phyloP scores from a whole-genome alignment of 2,329 filamentous ascomycete species.

The Neonectria coccinea region DNA sequence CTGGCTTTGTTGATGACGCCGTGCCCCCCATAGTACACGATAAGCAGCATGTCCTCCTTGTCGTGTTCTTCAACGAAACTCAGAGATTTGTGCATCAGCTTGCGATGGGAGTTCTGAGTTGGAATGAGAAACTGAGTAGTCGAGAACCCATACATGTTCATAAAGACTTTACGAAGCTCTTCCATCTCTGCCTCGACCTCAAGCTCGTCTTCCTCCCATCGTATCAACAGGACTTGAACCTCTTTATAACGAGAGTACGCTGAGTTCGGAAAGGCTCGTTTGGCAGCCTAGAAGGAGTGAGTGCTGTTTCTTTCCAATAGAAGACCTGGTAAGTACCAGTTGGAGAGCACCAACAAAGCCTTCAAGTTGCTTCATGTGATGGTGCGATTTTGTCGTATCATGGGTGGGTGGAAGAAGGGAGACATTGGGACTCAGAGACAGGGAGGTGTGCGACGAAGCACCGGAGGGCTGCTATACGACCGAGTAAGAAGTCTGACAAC shows the following conservation, averaged over 20 bases:
- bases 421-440: slow-evolving; percentile 39
- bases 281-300: slow-evolving; percentile 38
- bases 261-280: slow-evolving; percentile 43
- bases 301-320: neutral
- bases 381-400: slow-evolving; percentile 44
- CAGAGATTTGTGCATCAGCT: slow-evolving; percentile 39
- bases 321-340: slow-evolving; percentile 23
- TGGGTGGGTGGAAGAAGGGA: slow-evolving; percentile 41
- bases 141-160: slow-evolving; percentile 38
- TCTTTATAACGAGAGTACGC: slow-evolving; percentile 43
- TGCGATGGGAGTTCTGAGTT: slow-evolving; percentile 42
- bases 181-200: slow-evolving; percentile 42
- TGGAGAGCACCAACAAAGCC: slow-evolving; percentile 41
- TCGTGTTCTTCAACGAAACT: slow-evolving; percentile 44
- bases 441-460: slow-evolving; percentile 42
- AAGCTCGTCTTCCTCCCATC: slow-evolving; percentile 45
- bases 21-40: slow-evolving; percentile 44
- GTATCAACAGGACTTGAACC: slow-evolving; percentile 43
- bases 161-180: slow-evolving; percentile 37
- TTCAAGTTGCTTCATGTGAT: slow-evolving; percentile 42
- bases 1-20: slow-evolving; percentile 44
- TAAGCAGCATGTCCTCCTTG: slow-evolving; percentile 43
- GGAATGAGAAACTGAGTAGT: slow-evolving; percentile 42
- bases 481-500: slow-evolving; percentile 26
- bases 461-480: slow-evolving; percentile 39